phyloP scores from a whole-genome alignment of 2,329 filamentous ascomycete genomes.

The Ophiostoma quercus region DNA sequence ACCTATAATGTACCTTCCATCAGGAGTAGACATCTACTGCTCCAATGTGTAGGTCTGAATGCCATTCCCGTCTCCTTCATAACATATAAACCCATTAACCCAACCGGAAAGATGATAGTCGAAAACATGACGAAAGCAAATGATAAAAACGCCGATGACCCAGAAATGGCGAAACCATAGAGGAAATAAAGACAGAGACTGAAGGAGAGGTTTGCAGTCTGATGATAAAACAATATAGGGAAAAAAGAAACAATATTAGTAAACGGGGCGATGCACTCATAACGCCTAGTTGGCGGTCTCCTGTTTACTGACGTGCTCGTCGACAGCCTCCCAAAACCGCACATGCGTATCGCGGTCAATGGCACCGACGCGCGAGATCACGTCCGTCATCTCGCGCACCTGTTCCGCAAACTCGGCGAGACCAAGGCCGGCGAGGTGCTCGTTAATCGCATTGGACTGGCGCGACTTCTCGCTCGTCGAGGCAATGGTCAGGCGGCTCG shows the following conservation, averaged over 20 bases:
- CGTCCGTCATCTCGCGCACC: slow-evolving; percentile 64
- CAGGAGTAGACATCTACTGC: not conserved
- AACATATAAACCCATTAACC: not conserved
- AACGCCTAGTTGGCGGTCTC: not conserved
- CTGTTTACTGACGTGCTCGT: slow-evolving; percentile 9
- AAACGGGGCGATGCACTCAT: not conserved
- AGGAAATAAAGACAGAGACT: not conserved
- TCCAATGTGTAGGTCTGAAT: not conserved
- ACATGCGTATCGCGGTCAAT: slow-evolving; percentile 66
- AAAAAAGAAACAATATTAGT: not conserved
- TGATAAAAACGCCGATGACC: not conserved
- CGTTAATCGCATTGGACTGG: slow-evolving; percentile 62
- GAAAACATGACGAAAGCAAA: not conserved
- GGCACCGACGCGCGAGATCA: slow-evolving; percentile 57
- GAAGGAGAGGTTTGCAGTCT: not conserved
- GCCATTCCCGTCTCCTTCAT: not conserved
- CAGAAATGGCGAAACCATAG: not conserved
- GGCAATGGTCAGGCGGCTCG: slow-evolving; percentile 58
- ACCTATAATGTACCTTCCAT: not conserved
- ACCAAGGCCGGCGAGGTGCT: slow-evolving; percentile 63
- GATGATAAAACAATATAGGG: not conserved
- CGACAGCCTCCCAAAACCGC: slow-evolving; percentile 64
- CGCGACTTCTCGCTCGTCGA: slow-evolving; percentile 66
- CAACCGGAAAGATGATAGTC: not conserved
- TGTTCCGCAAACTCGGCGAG: slow-evolving; percentile 68